Conservation (phyloP, 2,329 filamentous ascomycete species). For the Alternaria solani region DNA sequence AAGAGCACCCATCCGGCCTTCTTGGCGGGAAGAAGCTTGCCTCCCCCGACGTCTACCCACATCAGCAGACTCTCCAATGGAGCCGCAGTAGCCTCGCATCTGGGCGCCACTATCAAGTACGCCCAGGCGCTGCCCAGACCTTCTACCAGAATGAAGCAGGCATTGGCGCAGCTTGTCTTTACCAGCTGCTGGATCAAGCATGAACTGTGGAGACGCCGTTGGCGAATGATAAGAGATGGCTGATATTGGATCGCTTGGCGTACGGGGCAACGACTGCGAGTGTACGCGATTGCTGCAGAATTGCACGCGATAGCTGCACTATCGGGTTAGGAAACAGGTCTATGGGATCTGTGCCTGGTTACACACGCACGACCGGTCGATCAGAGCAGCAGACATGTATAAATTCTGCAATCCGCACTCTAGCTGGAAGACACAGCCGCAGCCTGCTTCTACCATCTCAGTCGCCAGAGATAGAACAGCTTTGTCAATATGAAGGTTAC, state of each 20-base stretch:
- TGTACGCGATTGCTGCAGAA: background rate
- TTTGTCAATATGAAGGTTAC: constrained; percentile 31
- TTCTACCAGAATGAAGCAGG: constrained; percentile 12
- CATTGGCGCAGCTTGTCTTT: constrained; percentile 7
- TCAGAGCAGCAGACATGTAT: background rate
- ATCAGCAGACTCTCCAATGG: background rate
- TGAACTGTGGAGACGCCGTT: background rate
- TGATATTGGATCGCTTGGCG: constrained; percentile 3
- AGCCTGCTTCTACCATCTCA: constrained; percentile 3
- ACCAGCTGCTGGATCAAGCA: background rate
- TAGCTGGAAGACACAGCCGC: background rate
- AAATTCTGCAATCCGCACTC: background rate
- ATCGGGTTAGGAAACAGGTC: background rate
- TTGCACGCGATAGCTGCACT: background rate
- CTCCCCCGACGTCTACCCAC: background rate
- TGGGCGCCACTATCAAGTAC: constrained; percentile 20
- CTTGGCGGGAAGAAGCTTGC: background rate
- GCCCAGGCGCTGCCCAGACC: constrained; percentile 25
- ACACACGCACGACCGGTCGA: background rate
- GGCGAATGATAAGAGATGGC: constrained; percentile 5
- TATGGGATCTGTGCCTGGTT: background rate
- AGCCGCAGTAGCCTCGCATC: background rate
- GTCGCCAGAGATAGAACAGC: background rate
- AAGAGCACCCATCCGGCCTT: constrained; percentile 1
- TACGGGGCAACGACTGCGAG: background rate